Evolutionary conservation across 371 early-diverging fungal genomes (phyloP), one percentile per base, ranked within the genome.

Genomic region (Zychaea mexicana): DNA sequence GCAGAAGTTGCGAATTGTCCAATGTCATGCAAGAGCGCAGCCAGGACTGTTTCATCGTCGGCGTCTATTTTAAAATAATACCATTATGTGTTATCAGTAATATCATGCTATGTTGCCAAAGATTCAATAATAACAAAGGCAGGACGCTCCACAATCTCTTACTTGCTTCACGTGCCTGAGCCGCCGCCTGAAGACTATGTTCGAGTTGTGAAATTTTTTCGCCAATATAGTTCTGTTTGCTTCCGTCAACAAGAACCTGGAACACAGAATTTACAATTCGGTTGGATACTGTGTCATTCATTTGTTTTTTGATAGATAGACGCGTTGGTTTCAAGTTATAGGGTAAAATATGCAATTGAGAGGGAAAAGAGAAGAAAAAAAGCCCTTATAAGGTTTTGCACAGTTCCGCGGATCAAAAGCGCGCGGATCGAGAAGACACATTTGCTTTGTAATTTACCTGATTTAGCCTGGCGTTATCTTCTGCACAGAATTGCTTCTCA

Each of bases 1-100:
- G 63, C 54, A 15, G 77, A 70, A 13, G 81, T 72, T 32, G 80
- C 70, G 47, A 85, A 84, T 36, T 84, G 85, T 28, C 85, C 85
- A 67, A 85, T 82, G 52, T 85, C 85, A 62, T 84, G 85, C 27
- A 85, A 73, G 10, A 85, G 66, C 17, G 84, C 83, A 10, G 82
- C 85, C 17, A 85, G 39, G 15, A 84, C 68, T 2, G 81, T 78
- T 60, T 84, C 85, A 19, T 82, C 76, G 38, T 84, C 85, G 3
- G 84, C 79, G 21, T 66, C 71, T 61, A 57, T 17, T 1, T 4
- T 22, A 62, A 17, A 32, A 9, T 13, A 9, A 24, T 21, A 42
- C 46, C 33, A 15, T 38, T 5, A 49, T 42, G n/a, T n/a, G 42
- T 42, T 33, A 33, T 33, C 12, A 33, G n/a, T n/a, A n/a, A n/a